phyloP scores from a whole-genome alignment of 2,329 filamentous ascomycete species.

The Diaporthe citrichinensis region DNA sequence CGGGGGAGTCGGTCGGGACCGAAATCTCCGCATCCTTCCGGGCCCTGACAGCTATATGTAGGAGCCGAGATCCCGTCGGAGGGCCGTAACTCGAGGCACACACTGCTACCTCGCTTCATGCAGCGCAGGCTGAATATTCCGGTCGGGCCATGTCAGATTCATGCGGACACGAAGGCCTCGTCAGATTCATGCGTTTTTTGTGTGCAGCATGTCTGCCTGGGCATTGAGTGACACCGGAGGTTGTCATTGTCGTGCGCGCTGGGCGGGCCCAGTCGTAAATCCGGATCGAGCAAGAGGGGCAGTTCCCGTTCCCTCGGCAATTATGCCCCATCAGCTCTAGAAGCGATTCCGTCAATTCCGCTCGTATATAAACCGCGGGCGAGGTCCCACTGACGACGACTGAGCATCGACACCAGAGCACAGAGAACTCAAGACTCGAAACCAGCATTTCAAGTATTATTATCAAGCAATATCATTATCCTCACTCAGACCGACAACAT shows the following conservation, averaged over 20 bases:
- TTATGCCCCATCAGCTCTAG: not conserved
- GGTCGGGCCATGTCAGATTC: conserved; percentile 29
- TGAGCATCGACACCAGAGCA: not conserved
- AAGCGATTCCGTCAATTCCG: conserved; percentile 1
- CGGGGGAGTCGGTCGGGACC: conserved; percentile 15
- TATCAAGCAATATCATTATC: not conserved
- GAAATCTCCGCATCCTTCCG: conserved; percentile 8
- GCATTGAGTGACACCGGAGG: conserved; percentile 28
- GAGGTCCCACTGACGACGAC: not conserved
- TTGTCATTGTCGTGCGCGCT: not conserved
- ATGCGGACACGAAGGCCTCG: conserved; percentile 8
- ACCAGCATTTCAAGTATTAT: not conserved
- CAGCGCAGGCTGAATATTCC: not conserved
- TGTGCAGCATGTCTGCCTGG: conserved; percentile 5
- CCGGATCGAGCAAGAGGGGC: conserved; percentile 6
- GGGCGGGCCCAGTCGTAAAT: conserved; percentile 6
- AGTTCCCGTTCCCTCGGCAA: conserved; percentile 14
- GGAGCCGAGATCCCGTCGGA: conserved; percentile 19
- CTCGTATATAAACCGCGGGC: conserved; percentile 3
- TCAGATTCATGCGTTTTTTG: conserved; percentile 4
- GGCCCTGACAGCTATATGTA: not conserved
- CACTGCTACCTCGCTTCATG: conserved; percentile 9
- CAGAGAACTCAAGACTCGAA: not conserved
- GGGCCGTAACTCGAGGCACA: not conserved
- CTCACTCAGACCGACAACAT: conserved; percentile 48